A percentile compares a stretch with the other conserved stretches of the same genome.
These are phyloP conservation scores for Dissophora ornata DNA, from an alignment of 192 early-diverging fungal genomes.

Conservation along the genomic window DNA sequence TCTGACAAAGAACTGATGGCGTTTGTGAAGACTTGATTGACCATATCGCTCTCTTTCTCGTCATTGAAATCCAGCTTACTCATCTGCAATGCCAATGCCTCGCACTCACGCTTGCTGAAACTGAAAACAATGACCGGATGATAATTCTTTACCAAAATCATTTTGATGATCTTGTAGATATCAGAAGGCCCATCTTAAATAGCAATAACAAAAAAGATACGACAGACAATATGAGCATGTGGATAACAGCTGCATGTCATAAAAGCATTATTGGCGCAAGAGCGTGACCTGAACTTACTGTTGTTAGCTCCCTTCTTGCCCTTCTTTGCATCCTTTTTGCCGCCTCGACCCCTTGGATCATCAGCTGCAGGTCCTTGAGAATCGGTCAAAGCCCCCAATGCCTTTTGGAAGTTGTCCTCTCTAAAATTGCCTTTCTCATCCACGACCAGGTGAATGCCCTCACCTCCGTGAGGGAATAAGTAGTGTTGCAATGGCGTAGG, in stretches of 20 bases:
- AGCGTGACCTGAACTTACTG: conserved; percentile 12
- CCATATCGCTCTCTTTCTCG: conserved; percentile 85
- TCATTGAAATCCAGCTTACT: conserved; percentile 94
- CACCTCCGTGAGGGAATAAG: conserved; percentile 89
- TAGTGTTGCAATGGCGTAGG: conserved; percentile 99
- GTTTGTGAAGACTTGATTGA: conserved; percentile 85
- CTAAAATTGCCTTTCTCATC: conserved; percentile 96
- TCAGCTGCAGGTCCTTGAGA: conserved; percentile 67
- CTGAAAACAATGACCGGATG: conserved; percentile 99
- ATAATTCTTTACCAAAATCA: conserved; percentile 95
- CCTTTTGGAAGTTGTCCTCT: conserved; percentile 96
- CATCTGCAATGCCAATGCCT: conserved; percentile 89
- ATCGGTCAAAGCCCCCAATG: conserved; percentile 78
- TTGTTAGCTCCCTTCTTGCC: conserved; percentile 56
- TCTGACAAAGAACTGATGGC: conserved; percentile 87
- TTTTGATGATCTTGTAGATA: conserved; percentile 94
- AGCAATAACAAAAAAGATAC: background rate
- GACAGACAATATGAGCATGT: no score
- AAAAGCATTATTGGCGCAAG: no score
- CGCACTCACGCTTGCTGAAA: conserved; percentile 95
- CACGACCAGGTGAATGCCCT: conserved; percentile 95
- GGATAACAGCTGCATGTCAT: no score
- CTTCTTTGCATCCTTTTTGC: conserved; percentile 67
- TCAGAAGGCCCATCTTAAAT: conserved; percentile 70
- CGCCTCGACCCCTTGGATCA: conserved; percentile 56